phyloP scores from a whole-genome alignment of 164 flowering plant genomes.

The Magnolia changhungtana region DNA sequence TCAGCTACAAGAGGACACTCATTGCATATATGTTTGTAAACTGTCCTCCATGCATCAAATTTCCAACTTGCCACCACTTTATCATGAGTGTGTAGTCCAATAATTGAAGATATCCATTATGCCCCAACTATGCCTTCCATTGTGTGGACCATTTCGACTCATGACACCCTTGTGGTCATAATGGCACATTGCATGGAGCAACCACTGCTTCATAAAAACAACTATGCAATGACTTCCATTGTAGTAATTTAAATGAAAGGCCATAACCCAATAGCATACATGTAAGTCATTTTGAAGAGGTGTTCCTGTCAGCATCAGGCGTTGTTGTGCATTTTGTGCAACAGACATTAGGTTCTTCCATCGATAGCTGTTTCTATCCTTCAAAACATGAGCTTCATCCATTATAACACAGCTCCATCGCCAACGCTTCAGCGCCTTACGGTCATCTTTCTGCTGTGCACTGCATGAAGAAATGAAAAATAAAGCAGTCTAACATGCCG shows the following conservation, averaged over 20 bases:
- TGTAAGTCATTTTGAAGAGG: constrained; percentile 96
- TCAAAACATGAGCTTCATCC: constrained; percentile 99
- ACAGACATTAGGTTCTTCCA: constrained; percentile 93
- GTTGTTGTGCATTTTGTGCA: constrained; percentile 86
- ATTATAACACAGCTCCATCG: constrained; percentile 92
- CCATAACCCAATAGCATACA: constrained; percentile 33
- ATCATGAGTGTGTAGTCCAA: no score
- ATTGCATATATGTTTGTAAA: no score
- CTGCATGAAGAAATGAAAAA: constrained; percentile 30
- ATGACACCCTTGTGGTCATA: background rate
- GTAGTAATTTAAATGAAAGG: constrained; percentile 4
- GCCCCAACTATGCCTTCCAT: background rate
- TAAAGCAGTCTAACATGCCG: background rate
- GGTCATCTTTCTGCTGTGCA: constrained; percentile 94
- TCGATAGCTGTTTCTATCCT: constrained; percentile 89
- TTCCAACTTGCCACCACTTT: no score
- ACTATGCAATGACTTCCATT: background rate
- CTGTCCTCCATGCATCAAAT: no score
- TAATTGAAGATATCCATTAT: no score
- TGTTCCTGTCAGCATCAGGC: constrained; percentile 94
- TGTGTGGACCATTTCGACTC: background rate
- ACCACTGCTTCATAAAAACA: background rate
- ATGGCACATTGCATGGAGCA: background rate
- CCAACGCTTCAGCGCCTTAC: constrained; percentile 81
- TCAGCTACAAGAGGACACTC: no score